Base-by-base conservation (phyloP, 768 basidiomycete genomes). In the Phaeotremella skinneri region DNA sequence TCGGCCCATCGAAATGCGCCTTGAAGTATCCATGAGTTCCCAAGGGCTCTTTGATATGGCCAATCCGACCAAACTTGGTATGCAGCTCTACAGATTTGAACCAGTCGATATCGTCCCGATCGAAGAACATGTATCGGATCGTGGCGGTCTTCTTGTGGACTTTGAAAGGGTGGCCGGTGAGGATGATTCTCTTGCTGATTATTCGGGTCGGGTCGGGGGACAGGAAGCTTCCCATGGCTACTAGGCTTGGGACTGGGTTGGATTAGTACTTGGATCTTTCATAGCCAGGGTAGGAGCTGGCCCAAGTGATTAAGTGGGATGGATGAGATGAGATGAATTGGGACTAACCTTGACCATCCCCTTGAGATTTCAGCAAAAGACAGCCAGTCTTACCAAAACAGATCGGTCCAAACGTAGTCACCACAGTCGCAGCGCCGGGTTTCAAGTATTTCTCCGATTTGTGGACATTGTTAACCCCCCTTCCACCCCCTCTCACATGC, bases 1-100 rank as follows among this genome's bases (percentile, higher is more conserved):
- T 85, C 21, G 88, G 90, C 14, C 89, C 90, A 72, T 96, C 92
- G 78, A 92, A 91, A 75, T 90, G 84, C 17, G 91, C 93, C 81
- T 98, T 98, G 83, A 92, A 91, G 79, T 97, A 91, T 29, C 94
- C 96, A 72, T 99, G 94, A 29, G 92, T 98, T 48, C 94, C 94
- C 17, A 99, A 85, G 7, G 90, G 87, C 78, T 92, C 93, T 20
- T 69, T 68, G 63, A 78, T 89, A 77, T 99, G 92, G 1, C 94
- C 96, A 25, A 82, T 82, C 21, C 90, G 83, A 9, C 94, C 93
- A 60, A 87, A 83, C 78, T 97, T 99, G 2, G 92, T 98, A 75
- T 91, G 83, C 56, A 97, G 80, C 72, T 94, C 90, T 59, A 98
- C 85, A 1, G 92, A 91, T 75, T 90, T 88, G 82, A 89, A 97